These are phyloP conservation scores for Lippia alba DNA, from an alignment of 305 asterid species.

Conservation along the genomic window DNA sequence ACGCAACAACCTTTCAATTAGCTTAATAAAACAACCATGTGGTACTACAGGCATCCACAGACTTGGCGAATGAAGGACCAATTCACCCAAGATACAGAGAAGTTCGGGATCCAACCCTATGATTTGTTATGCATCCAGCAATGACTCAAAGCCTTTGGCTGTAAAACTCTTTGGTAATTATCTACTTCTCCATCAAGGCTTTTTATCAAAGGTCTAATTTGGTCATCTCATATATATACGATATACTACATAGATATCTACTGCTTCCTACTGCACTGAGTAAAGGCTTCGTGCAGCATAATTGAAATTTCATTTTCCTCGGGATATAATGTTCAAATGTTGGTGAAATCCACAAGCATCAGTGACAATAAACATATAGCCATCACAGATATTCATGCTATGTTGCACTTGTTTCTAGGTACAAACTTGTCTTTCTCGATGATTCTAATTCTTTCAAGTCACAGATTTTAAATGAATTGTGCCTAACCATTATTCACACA, in stretches of 20 bases:
- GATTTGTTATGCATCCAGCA: background rate
- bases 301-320: background rate
- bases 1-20: background rate
- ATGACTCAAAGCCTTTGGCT: background rate
- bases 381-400: background rate
- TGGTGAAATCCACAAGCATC: slow-evolving; percentile 4
- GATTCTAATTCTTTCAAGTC: background rate
- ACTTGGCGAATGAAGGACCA: background rate
- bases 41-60: background rate
- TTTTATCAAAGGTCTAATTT: background rate
- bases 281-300: background rate
- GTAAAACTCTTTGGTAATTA: background rate
- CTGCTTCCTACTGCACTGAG: slow-evolving; percentile 1
- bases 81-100: background rate
- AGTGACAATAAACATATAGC: background rate
- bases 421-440: background rate
- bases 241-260: background rate
- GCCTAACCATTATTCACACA: too few relatives aligned
- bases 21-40: background rate
- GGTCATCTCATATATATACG: background rate
- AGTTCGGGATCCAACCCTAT: background rate
- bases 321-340: too few relatives aligned
- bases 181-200: background rate
- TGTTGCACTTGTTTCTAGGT: background rate
- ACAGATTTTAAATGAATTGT: background rate